Evolutionary conservation across 805 yeast genomes (phyloP), one percentile per base, ranked within the genome.

Genomic region (Vanderwaltozyma tropicalis): DNA sequence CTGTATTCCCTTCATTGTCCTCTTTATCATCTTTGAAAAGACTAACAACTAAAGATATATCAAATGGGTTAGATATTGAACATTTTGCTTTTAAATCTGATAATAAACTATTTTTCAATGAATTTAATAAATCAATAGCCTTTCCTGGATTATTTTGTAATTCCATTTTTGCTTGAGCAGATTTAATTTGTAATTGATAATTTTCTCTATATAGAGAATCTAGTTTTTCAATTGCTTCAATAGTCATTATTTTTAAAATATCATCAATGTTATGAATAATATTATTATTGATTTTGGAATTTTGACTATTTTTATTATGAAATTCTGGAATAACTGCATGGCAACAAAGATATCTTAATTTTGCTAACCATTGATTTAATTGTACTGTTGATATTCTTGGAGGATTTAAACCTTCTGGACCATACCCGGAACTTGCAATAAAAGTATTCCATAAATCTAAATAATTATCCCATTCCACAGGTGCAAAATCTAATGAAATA

Each of bases 401-500:
- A 29, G 64, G 64, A 13, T 77, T 77, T 24, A 63, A 57, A 8
- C 71, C 73, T 49, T 64, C 59, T 11, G 52, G 38, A 29, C 68
- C 68, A 26, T 78, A 63, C 4, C 78, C 77, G 24, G 75, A 82
- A 22, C 64, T 71, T 13, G 59, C 50, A 36, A 76, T 62, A 50
- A 86, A 85, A n/a, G 72, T 70, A 15, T 70, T 67, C 51, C 75
- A 75, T 16, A 75, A 47, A 45, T 76, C 76, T 36, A 77, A 71
- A 53, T 92, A 92, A 49, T 84, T 79, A 52, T 84, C 86, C 51
- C 82, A 81, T 54, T 92, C 98, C 16, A 92, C 73, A 0, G 85
- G 77, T 3, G 82, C 77, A 55, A 92, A 82, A 2, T 87, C 85
- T 15, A 84, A 67, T 1, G 83, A 69, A 34, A 92, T 58, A 32